Percentiles rank a stretch among this genome's conserved stretches.
These are phyloP conservation scores for Leishmania tropica DNA, from an alignment of 208 protist species.

Conservation along the genomic window DNA sequence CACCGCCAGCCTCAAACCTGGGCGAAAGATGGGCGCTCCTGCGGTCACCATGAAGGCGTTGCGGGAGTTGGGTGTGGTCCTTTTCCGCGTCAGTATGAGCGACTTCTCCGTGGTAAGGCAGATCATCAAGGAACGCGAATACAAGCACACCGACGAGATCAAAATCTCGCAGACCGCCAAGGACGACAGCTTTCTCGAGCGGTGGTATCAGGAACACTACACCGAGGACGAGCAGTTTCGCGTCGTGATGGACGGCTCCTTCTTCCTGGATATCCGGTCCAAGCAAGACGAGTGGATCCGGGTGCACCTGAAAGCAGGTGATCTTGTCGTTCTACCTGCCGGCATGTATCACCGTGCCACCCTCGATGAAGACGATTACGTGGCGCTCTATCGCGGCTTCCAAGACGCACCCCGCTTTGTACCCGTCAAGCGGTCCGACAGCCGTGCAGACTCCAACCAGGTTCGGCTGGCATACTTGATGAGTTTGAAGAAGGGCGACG, in stretches of 20 bases:
- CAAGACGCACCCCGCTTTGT: constrained; percentile 83
- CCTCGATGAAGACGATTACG: constrained; percentile 90
- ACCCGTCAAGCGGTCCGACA: constrained; percentile 75
- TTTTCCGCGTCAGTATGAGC: constrained; percentile 82
- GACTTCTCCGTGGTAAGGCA: constrained; percentile 89
- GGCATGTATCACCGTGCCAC: constrained; percentile 89
- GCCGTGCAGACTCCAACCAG: constrained; percentile 68
- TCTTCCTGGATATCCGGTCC: constrained; percentile 92
- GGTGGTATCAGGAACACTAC: constrained; percentile 94
- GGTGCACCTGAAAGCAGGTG: constrained; percentile 69
- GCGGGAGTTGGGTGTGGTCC: constrained; percentile 79
- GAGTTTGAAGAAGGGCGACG: constrained; percentile 88
- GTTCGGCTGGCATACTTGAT: constrained; percentile 85
- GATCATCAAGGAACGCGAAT: constrained; percentile 84
- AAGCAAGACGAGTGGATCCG: constrained; percentile 94
- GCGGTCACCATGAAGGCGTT: constrained; percentile 70
- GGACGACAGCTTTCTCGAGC: constrained; percentile 85
- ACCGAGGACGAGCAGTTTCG: constrained; percentile 94
- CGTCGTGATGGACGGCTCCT: constrained; percentile 88
- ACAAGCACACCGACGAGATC: constrained; percentile 92
- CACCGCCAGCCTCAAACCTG: constrained; percentile 77
- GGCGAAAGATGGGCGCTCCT: constrained; percentile 51
- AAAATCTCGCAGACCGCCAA: constrained; percentile 88
- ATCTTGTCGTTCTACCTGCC: constrained; percentile 86
- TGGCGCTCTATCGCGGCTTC: constrained; percentile 82